phyloP scores from a whole-genome alignment of 257 asterid species.

The Solanum infundibuliforme region DNA sequence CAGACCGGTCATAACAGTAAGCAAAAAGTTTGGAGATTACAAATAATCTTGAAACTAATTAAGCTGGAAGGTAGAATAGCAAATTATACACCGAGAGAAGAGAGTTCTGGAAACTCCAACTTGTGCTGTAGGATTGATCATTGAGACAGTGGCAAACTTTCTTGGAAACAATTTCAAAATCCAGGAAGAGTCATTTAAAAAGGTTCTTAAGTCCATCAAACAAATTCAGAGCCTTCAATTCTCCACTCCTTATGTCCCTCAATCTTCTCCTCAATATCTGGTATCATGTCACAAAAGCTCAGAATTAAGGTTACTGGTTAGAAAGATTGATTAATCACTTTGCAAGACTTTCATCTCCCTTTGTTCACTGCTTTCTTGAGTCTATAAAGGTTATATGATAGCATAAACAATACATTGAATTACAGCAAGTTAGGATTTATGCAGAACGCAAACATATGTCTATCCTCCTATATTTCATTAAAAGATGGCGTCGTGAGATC shows the following conservation, averaged over 20 bases:
- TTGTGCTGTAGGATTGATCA: not conserved
- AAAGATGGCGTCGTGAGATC: not conserved
- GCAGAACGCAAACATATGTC: not conserved
- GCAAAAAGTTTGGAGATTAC: not conserved
- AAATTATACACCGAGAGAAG: not conserved
- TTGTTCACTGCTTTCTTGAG: not conserved
- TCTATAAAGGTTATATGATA: not conserved
- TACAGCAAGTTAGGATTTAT: not conserved
- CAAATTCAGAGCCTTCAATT: conserved; percentile 51
- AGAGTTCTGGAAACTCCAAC: not conserved
- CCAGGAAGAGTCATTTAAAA: conserved; percentile 29
- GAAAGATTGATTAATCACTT: not conserved
- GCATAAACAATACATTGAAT: not conserved
- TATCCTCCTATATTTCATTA: not conserved
- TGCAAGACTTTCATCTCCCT: not conserved
- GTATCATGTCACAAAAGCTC: not conserved
- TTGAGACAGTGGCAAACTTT: not conserved
- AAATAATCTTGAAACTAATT: not conserved
- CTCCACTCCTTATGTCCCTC: conserved; percentile 78
- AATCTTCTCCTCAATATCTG: conserved; percentile 84
- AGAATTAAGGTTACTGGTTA: not conserved
- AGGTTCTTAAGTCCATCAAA: conserved; percentile 56
- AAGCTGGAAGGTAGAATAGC: not conserved
- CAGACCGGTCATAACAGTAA: not conserved
- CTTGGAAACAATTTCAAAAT: not conserved